Evolutionary conservation across 768 basidiomycete genomes (phyloP), one percentile per base, ranked within the genome.

Genomic region (Boletus rubescentipes): DNA sequence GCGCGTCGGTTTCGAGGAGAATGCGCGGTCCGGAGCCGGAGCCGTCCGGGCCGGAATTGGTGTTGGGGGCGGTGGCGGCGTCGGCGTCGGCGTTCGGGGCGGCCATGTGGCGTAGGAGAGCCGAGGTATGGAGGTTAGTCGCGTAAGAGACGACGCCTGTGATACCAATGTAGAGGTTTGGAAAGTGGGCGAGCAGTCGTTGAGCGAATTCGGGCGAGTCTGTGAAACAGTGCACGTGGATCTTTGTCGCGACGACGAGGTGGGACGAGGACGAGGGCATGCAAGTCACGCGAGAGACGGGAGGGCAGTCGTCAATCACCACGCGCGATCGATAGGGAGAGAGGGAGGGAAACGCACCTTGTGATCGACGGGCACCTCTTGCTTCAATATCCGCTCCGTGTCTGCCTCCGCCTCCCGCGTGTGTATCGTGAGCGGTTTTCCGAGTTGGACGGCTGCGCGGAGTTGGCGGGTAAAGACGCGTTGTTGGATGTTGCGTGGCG

Each of bases 171-270:
- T 80, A 87, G 14, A 92, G 80, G 65, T 93, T 91, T 0, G 88
- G 83, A 67, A 93, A 94, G 60, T 90, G 80, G 15, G 80, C 81
- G 1, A 93, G 75, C 15, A 95, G 75, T 4, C 86, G 78, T 36
- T 75, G 75, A 0, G 86, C 92, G 59, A 93, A 86, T 18, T 75
- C 84, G 1, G 89, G 89, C 0, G 86, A 76, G 66, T 93, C 91
- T 2, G 91, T 93, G 69, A 89, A 94, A 65, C 92, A 95, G 59
- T 94, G 93, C 5, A 95, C 77, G 62, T 94, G 92, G 29, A 94
- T 85, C 85, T 90, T 54, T 35, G 4, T 30, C 9, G 1, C n/a
- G n/a, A n/a, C n/a, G n/a, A n/a, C n/a, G n/a, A n/a, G n/a, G n/a
- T n/a, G n/a, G 21, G 26, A 2, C 12, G 2, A 18, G 30, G 21